These are phyloP conservation scores for Eutrema salsugineum DNA, from an alignment of 441 rosid genomes.

Conservation along the genomic window DNA sequence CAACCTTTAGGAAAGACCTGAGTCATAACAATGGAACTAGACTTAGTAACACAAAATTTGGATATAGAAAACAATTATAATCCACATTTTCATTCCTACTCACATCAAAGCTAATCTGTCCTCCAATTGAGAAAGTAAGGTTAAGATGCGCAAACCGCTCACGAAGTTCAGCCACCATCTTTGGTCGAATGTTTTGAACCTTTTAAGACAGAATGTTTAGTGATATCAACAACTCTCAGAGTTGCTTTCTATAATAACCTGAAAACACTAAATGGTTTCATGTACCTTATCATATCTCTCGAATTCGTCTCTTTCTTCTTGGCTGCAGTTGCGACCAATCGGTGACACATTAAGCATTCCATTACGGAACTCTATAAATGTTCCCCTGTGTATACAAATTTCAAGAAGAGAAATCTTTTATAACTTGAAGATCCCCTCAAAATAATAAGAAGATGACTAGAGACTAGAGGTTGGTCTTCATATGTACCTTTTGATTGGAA, in stretches of 20 bases:
- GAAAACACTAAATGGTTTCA: not conserved
- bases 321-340: conserved; percentile 98
- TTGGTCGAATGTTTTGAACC: conserved; percentile 80
- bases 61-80: not conserved
- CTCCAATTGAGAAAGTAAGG: conserved; percentile 94
- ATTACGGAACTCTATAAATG: conserved; percentile 94
- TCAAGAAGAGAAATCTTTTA: not conserved
- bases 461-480: conserved; percentile 6
- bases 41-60: not conserved
- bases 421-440: not conserved
- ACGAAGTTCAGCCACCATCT: conserved; percentile 80
- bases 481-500: conserved; percentile 87
- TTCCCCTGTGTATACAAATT: conserved; percentile 59
- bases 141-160: conserved; percentile 89
- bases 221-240: conserved; percentile 5
- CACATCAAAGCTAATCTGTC: conserved; percentile 97
- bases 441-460: not conserved
- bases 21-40: not conserved
- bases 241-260: not conserved
- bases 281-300: conserved; percentile 91
- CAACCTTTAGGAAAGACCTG: conserved; percentile 98
- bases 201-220: conserved; percentile 32
- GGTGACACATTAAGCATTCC: conserved; percentile 99
- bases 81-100: conserved; percentile 26
- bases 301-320: conserved; percentile 96